Base-by-base conservation (phyloP, 371 early-diverging fungal genomes). In the Mycotypha africana region DNA sequence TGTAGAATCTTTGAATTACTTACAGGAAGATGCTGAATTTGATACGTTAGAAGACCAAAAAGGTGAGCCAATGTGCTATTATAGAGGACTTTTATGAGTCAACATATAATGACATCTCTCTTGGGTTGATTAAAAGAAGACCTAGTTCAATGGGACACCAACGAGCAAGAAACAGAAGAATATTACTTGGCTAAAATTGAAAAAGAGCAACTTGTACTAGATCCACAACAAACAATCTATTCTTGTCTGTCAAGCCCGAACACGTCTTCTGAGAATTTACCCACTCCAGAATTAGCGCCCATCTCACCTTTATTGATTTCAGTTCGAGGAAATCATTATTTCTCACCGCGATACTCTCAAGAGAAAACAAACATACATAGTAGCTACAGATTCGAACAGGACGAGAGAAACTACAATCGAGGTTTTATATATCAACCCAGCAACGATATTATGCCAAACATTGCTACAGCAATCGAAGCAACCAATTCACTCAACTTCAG, bases 111-210 rank as follows among this genome's bases (percentile, higher is more conserved):
- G 5, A 35, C n/a, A n/a, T n/a, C n/a, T n/a, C n/a, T n/a, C n/a
- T n/a, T n/a, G n/a, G n/a, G n/a, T n/a, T n/a, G n/a, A n/a, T n/a
- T n/a, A 30, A 5, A 23, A 39, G 47, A 47, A 33, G 20, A 38
- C 19, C 33, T 40, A 17, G 41, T 48, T 48, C 20, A 48, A 31
- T 44, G 45, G 39, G 45, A 44, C 25, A 38, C 34, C 24, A 45
- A 39, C 30, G 45, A 51, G 10, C 32, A 45, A 25, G 39, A 51
- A 38, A 38, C 44, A 35, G 52, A 52, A 34, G 46, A 52, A 35
- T 52, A 45, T 33, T 41, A 52, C 33, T 41, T 52, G 20, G 52
- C 46, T 0, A 32, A 45, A 12, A 51, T 39, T n/a, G 38, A 39
- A 21, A n/a, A n/a, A n/a, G n/a, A n/a, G n/a, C n/a, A n/a, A n/a